These are phyloP conservation scores for Alternaria triticina DNA, from an alignment of 2,329 filamentous ascomycete species.

Conservation along the genomic window DNA sequence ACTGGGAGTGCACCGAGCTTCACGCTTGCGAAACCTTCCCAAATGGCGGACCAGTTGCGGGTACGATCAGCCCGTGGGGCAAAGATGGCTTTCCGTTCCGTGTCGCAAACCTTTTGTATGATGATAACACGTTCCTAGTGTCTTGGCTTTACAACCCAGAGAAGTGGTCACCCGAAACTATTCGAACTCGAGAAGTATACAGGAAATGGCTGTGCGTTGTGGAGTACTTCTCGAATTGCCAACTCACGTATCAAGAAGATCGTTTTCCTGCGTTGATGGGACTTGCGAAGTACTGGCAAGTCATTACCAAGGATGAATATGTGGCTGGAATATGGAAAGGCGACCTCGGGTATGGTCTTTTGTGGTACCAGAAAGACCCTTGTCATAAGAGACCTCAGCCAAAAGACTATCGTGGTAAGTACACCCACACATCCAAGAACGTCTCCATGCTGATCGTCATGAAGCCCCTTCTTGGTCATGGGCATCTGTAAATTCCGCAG, in stretches of 20 bases:
- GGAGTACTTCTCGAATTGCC: neutral
- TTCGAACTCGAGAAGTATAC: neutral
- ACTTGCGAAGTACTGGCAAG: neutral
- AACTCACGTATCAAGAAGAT: neutral
- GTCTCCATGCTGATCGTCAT: too few relatives aligned
- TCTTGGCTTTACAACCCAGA: too few relatives aligned
- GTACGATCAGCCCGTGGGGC: too few relatives aligned
- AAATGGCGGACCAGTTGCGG: neutral
- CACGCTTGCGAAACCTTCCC: neutral
- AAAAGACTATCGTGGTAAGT: neutral
- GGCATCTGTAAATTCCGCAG: neutral
- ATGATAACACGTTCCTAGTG: too few relatives aligned
- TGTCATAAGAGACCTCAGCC: accelerated
- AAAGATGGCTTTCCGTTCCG: neutral
- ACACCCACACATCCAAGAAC: too few relatives aligned
- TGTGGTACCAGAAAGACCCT: neutral
- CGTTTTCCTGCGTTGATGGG: neutral
- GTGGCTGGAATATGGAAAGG: neutral
- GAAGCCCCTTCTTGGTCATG: neutral
- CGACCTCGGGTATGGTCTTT: neutral
- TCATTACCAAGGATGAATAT: neutral
- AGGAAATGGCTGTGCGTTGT: neutral
- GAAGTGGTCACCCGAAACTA: neutral
- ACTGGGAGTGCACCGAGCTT: neutral
- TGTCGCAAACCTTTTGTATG: neutral